These are phyloP conservation scores for Phyllosticta citriasiana DNA, from an alignment of 2,329 filamentous ascomycete species.

Conservation along the genomic window DNA sequence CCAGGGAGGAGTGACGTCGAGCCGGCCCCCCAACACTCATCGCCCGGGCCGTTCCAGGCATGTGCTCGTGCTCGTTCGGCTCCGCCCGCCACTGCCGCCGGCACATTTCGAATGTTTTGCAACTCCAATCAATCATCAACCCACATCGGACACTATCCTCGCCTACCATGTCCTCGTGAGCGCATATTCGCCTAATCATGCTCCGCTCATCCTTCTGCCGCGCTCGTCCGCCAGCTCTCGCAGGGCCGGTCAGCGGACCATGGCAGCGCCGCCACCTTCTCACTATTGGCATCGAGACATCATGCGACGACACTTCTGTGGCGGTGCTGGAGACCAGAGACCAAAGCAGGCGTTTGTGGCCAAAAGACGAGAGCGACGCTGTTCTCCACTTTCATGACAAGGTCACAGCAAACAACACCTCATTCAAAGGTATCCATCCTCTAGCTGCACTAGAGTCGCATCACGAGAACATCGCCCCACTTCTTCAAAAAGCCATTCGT, in stretches of 20 bases:
- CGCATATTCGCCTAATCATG: neutral
- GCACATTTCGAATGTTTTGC: neutral
- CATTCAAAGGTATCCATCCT: conserved; percentile 71
- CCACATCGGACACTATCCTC: neutral
- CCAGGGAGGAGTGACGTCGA: neutral
- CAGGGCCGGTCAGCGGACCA: neutral
- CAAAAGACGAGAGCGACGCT: conserved; percentile 29
- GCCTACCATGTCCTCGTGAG: neutral
- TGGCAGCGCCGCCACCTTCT: conserved; percentile 21
- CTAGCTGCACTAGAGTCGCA: conserved; percentile 66
- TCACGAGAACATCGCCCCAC: conserved; percentile 54
- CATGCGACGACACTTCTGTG: conserved; percentile 89
- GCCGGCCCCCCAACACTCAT: neutral
- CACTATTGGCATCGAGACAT: conserved; percentile 68
- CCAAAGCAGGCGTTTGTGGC: neutral
- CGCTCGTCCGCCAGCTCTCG: neutral
- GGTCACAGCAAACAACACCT: conserved; percentile 67
- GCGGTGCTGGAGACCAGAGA: conserved; percentile 53
- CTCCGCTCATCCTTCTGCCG: neutral
- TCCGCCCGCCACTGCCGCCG: neutral
- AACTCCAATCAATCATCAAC: neutral
- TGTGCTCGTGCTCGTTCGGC: neutral
- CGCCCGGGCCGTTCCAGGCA: neutral
- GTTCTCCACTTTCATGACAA: conserved; percentile 69
- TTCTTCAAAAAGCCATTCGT: conserved; percentile 56